phyloP scores from a whole-genome alignment of 2,329 filamentous ascomycete species.

The Colletotrichum agaves region DNA sequence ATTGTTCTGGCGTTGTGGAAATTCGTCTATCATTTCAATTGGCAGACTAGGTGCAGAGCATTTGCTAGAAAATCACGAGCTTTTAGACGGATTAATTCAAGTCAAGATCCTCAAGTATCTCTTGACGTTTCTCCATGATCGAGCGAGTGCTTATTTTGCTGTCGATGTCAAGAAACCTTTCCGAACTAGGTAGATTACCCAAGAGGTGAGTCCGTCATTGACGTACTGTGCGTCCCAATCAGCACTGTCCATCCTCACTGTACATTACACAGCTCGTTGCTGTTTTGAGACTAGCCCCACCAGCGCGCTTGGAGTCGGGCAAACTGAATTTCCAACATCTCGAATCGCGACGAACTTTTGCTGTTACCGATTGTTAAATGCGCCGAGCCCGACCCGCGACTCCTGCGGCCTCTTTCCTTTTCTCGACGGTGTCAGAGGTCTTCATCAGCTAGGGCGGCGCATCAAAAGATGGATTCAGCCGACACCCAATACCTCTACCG shows the following conservation, averaged over 20 bases:
- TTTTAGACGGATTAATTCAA: no score
- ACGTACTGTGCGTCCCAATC: neutral
- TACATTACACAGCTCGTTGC: conserved; percentile 47
- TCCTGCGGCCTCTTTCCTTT: conserved; percentile 25
- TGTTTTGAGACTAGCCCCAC: conserved; percentile 48
- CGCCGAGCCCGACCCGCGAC: conserved; percentile 26
- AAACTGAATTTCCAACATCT: conserved; percentile 38
- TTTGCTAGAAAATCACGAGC: conserved; percentile 10
- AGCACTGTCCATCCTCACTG: conserved; percentile 12
- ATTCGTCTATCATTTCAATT: neutral
- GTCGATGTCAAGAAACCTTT: no score
- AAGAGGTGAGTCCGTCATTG: no score
- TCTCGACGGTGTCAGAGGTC: conserved; percentile 20
- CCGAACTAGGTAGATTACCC: neutral
- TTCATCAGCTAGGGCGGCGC: conserved; percentile 42
- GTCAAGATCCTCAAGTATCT: no score
- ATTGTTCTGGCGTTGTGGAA: conserved; percentile 20
- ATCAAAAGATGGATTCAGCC: conserved; percentile 72
- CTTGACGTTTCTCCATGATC: no score
- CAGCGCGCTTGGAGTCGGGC: conserved; percentile 25
- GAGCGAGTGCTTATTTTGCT: no score
- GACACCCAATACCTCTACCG: conserved; percentile 79
- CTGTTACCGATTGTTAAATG: conserved; percentile 21
- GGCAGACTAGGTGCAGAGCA: neutral
- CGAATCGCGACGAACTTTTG: conserved; percentile 33